Base-by-base conservation (phyloP, 305 asterid species). In the Stenogyne calaminthoides region DNA sequence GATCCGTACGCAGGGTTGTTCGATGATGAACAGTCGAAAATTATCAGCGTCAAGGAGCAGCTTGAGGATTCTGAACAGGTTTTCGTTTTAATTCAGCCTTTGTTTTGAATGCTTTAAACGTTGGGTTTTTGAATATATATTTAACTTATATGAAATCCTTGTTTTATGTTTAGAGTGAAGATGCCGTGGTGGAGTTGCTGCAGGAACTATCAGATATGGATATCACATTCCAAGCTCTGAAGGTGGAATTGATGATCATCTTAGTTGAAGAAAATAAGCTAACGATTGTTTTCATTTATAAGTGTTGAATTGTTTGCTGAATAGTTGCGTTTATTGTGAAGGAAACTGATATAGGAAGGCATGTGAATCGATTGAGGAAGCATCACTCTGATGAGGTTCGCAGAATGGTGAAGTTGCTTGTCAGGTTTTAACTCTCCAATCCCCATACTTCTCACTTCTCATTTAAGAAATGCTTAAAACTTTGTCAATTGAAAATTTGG, bases 271-370 rank as follows among this genome's bases (percentile, higher is more conserved):
- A 67, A 59, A 14, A 20, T 0, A 10, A 20, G 19, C 14, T 20
- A 46, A 16, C 59, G 15, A 56, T 15, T 7, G 3, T 25, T 42
- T 32, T 34, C 22, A 34, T 47, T 60, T 32, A 15, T 1, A 22
- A 44, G 19, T 54, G 3, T 49, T 70, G 3, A 7, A 3, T 25
- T 19, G 8, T 34, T 64, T 58, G 19, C 39, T 66, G 49, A 69
- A 34, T 25, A 66, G 52, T 36, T 76, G 67, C 40, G 54, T 52
- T 65, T 27, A 2, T 64, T 64, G 61, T 76, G 80, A 67, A 92
- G 99, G 97, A 89, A 27, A 92, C 96, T 37, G 98, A 95, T 82
- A 90, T 95, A 18, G 99, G 99, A 63, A 87, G 97, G 74, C 80
- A 87, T 80, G 99, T 95, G 83, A 95, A 88, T 73, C 86, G 85